Percentiles rank a stretch among this genome's conserved stretches.
phyloP scores from a whole-genome alignment of 495 filamentous ascomycete species.

The Penicillium angulare region DNA sequence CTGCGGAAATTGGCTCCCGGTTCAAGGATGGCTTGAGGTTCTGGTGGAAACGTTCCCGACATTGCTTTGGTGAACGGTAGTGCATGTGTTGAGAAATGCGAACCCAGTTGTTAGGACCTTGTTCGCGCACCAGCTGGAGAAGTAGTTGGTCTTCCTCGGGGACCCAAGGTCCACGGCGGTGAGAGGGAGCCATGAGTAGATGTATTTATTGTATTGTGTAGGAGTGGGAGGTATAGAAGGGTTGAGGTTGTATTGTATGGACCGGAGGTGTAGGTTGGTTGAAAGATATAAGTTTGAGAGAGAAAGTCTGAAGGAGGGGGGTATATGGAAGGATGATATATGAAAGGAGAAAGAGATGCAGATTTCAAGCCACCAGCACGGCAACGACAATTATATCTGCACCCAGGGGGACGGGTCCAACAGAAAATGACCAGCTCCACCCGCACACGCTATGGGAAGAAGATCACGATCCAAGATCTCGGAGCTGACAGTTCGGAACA shows the following conservation, averaged over 20 bases:
- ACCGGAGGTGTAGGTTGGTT: not conserved
- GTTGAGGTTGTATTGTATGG: not conserved
- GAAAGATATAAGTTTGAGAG: conserved; percentile 1
- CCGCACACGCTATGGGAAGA: conserved; percentile 43
- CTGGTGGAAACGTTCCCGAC: conserved; percentile 91
- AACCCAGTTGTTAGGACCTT: conserved; percentile 91
- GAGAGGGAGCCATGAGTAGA: conserved; percentile 45
- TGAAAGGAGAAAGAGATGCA: not conserved
- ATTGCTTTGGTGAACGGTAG: conserved; percentile 89
- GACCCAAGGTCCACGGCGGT: conserved; percentile 88
- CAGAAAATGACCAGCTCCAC: conserved; percentile 39
- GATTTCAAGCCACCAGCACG: conserved; percentile 15
- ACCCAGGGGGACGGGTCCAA: conserved; percentile 43
- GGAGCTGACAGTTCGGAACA: conserved; percentile 46
- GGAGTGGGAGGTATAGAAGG: not conserved
- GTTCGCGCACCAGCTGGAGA: conserved; percentile 66
- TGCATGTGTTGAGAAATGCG: conserved; percentile 75
- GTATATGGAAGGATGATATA: conserved; percentile 3
- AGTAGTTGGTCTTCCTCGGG: conserved; percentile 74
- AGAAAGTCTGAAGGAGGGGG: not conserved
- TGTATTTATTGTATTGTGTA: not conserved
- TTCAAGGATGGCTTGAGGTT: conserved; percentile 90
- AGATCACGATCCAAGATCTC: conserved; percentile 51
- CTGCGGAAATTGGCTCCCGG: conserved; percentile 86
- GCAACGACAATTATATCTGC: conserved; percentile 29